phyloP scores from a whole-genome alignment of 768 basidiomycete genomes.

The Podaxis pistillaris region DNA sequence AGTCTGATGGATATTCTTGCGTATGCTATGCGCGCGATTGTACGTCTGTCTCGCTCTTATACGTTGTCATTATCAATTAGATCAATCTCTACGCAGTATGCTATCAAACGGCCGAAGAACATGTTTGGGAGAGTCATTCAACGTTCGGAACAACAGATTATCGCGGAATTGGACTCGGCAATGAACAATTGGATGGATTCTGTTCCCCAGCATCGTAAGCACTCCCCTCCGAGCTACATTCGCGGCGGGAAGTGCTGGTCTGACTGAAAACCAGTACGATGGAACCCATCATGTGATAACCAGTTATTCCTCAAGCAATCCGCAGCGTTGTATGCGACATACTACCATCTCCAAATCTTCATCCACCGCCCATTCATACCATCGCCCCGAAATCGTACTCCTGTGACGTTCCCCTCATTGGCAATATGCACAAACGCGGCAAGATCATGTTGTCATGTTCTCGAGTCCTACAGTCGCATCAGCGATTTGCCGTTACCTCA shows the following conservation, averaged over 20 bases:
- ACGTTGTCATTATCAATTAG: background rate
- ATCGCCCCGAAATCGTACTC: constrained; percentile 45
- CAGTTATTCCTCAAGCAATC: constrained; percentile 53
- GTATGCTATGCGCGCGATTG: constrained; percentile 58
- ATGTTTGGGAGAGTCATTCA: constrained; percentile 43
- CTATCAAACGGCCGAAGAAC: constrained; percentile 61
- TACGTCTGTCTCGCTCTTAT: constrained; percentile 26
- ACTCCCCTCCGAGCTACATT: background rate
- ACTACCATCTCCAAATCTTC: constrained; percentile 59
- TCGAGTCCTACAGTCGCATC: constrained; percentile 48
- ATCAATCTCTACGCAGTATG: constrained; percentile 48
- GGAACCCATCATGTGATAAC: constrained; percentile 39
- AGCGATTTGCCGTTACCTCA: constrained; percentile 31
- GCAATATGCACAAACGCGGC: constrained; percentile 89
- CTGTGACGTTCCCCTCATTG: constrained; percentile 53
- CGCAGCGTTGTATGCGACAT: constrained; percentile 46
- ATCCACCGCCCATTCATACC: constrained; percentile 83
- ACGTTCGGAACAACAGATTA: constrained; percentile 60
- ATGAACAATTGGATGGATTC: constrained; percentile 78
- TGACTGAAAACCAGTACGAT: constrained; percentile 32
- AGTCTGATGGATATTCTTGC: constrained; percentile 61
- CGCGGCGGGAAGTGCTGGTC: background rate
- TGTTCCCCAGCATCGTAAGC: constrained; percentile 55
- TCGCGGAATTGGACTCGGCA: constrained; percentile 72
- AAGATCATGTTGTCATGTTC: constrained; percentile 67